Evolutionary conservation across 177 flowering plant genomes (phyloP).

Genomic region (Vitis hybrid): DNA sequence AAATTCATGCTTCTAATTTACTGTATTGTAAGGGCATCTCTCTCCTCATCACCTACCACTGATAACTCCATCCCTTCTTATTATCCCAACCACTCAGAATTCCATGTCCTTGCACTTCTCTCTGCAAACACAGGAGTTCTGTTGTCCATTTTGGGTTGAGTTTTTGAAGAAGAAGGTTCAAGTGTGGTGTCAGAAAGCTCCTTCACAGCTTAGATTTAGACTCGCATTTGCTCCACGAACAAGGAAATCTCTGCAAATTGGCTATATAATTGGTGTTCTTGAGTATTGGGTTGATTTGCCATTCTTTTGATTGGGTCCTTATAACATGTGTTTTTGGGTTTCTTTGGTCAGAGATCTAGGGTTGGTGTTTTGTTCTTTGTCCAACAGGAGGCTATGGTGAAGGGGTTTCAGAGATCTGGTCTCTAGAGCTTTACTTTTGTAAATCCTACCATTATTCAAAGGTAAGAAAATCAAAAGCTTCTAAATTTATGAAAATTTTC

Average conservation of each 20-base stretch:
- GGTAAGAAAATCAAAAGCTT: constrained; percentile 19
- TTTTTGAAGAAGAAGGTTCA: constrained; percentile 17
- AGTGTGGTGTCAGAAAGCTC: constrained; percentile 42
- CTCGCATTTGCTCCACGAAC: constrained; percentile 28
- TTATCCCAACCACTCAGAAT: constrained; percentile 13
- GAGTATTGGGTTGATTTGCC: constrained; percentile 23
- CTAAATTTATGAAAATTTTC: neutral
- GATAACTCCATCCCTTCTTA: constrained; percentile 58
- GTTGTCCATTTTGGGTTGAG: constrained; percentile 22
- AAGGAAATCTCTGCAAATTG: constrained; percentile 15
- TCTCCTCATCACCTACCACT: constrained; percentile 66
- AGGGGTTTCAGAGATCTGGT: constrained; percentile 42
- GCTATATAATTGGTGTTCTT: constrained; percentile 16
- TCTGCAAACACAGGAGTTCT: constrained; percentile 21
- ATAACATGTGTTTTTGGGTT: constrained; percentile 11
- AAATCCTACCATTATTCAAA: constrained; percentile 9
- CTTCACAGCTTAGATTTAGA: constrained; percentile 44
- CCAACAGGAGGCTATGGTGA: constrained; percentile 5
- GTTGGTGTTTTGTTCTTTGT: constrained; percentile 10
- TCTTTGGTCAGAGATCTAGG: constrained; percentile 39
- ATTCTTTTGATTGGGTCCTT: constrained; percentile 16
- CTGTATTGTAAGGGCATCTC: constrained; percentile 41
- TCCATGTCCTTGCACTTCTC: constrained; percentile 27
- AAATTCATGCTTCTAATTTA: constrained; percentile 38
- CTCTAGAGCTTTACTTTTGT: constrained; percentile 16